phyloP scores from a whole-genome alignment of 2,329 filamentous ascomycete genomes.

The Penicillium brasilianum region DNA sequence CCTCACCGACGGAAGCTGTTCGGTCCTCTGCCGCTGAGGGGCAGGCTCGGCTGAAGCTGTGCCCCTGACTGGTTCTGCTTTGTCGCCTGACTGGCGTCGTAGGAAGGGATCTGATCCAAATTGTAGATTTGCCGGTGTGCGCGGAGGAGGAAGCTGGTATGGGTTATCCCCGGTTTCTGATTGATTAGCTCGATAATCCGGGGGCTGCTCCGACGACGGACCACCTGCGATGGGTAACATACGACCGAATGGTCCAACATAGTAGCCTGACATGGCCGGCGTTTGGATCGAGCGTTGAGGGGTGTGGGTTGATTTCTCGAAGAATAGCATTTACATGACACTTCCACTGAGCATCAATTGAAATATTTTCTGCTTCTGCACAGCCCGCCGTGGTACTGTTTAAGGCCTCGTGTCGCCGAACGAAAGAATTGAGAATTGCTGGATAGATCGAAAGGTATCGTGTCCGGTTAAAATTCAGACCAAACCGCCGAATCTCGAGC shows the following conservation, averaged over 20 bases:
- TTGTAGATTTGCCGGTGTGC: conserved; percentile 38
- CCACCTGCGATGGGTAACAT: conserved; percentile 41
- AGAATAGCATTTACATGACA: conserved; percentile 24
- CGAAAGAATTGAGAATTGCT: neutral
- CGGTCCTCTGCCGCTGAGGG: conserved; percentile 26
- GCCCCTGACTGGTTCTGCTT: conserved; percentile 27
- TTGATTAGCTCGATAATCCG: conserved; percentile 38
- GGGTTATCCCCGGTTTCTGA: conserved; percentile 39
- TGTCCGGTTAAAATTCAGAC: neutral
- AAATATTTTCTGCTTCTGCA: neutral
- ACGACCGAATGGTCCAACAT: conserved; percentile 48
- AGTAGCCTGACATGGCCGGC: conserved; percentile 44
- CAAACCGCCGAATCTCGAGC: neutral
- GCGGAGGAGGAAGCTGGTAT: conserved; percentile 50
- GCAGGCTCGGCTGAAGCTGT: conserved; percentile 17
- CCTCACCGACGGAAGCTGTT: conserved; percentile 47
- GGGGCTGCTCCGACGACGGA: conserved; percentile 32
- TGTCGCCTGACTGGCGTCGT: conserved; percentile 31
- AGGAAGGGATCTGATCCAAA: conserved; percentile 43
- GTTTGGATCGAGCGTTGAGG: conserved; percentile 12
- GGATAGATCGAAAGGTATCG: neutral
- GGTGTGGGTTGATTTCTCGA: conserved; percentile 7
- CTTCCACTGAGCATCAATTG: neutral
- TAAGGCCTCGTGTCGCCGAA: neutral
- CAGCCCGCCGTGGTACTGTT: neutral